Conservation (phyloP, 2,329 filamentous ascomycete species). For the Ascochyta lentis region DNA sequence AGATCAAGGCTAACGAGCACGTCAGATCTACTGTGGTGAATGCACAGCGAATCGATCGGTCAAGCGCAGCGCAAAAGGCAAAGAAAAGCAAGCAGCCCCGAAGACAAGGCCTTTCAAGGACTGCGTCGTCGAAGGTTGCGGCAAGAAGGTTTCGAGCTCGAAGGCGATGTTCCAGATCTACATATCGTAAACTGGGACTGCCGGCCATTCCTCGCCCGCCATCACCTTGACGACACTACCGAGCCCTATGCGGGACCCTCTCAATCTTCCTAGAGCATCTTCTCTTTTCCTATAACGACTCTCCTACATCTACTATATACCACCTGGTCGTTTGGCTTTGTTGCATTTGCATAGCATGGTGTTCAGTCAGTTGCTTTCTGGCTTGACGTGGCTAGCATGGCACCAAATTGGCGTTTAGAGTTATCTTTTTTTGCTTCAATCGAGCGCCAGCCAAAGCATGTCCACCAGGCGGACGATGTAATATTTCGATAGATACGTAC, state of each 20-base stretch:
- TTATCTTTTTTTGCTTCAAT: not conserved
- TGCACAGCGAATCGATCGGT: slow-evolving; percentile 53
- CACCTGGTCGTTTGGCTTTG: not conserved
- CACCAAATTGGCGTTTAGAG: slow-evolving; percentile 5
- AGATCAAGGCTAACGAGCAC: slow-evolving; percentile 7
- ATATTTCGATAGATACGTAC: slow-evolving; percentile 13
- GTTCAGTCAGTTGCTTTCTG: slow-evolving; percentile 10
- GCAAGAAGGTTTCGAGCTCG: slow-evolving; percentile 40
- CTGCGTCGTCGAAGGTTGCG: slow-evolving; percentile 56
- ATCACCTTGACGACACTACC: not conserved
- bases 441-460: not conserved
- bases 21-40: slow-evolving; percentile 61
- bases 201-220: not conserved
- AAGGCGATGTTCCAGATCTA: slow-evolving; percentile 53
- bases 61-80: slow-evolving; percentile 50
- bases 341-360: slow-evolving; percentile 30
- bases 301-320: slow-evolving; percentile 3
- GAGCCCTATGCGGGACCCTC: no score
- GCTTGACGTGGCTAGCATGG: not conserved
- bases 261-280: not conserved
- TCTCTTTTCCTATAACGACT: not conserved
- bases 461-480: not conserved
- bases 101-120: slow-evolving; percentile 51
- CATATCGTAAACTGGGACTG: slow-evolving; percentile 31
- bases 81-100: slow-evolving; percentile 38